Evolutionary conservation across 163 green algal species (phyloP).

Genomic region (Trebouxiophyceae sp.): DNA sequence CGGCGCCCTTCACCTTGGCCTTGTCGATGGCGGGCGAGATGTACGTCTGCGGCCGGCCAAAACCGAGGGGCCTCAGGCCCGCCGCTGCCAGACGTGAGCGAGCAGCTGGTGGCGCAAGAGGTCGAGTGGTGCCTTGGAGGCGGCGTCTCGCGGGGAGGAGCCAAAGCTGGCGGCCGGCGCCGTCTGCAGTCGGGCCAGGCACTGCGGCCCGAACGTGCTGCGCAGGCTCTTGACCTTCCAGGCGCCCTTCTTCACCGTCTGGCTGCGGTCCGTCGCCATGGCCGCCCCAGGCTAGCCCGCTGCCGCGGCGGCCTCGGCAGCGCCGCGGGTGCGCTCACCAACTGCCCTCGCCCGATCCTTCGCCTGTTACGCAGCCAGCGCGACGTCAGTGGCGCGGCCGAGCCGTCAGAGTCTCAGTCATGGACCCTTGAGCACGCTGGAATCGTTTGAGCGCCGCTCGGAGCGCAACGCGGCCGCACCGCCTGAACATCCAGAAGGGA

Average conservation of each 20-base stretch:
- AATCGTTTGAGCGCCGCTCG: too few relatives aligned
- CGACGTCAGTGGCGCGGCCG: background rate
- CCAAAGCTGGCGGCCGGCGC: constrained; percentile 25
- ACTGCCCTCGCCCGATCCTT: background rate
- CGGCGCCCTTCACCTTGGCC: constrained; percentile 12
- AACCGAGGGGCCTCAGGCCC: background rate
- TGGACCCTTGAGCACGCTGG: too few relatives aligned
- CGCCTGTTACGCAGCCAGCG: background rate
- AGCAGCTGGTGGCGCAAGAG: background rate
- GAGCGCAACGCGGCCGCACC: too few relatives aligned
- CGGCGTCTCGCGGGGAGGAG: constrained; percentile 11
- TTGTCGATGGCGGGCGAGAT: constrained; percentile 25
- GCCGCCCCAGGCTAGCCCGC: background rate
- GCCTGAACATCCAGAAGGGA: too few relatives aligned
- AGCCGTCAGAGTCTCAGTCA: too few relatives aligned
- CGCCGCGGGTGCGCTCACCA: background rate
- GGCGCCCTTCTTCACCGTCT: constrained; percentile 4
- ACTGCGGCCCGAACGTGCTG: constrained; percentile 25
- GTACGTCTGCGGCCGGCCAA: constrained; percentile 14
- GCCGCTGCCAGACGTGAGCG: background rate
- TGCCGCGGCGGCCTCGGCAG: background rate
- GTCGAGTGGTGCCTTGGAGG: constrained; percentile 5
- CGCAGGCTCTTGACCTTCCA: constrained; percentile 17
- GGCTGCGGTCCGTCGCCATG: background rate
- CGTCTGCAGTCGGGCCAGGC: constrained; percentile 10